Evolutionary conservation across 2,329 filamentous ascomycete species (phyloP), one percentile per base, ranked within the genome.

Genomic region (Trichoderma breve): DNA sequence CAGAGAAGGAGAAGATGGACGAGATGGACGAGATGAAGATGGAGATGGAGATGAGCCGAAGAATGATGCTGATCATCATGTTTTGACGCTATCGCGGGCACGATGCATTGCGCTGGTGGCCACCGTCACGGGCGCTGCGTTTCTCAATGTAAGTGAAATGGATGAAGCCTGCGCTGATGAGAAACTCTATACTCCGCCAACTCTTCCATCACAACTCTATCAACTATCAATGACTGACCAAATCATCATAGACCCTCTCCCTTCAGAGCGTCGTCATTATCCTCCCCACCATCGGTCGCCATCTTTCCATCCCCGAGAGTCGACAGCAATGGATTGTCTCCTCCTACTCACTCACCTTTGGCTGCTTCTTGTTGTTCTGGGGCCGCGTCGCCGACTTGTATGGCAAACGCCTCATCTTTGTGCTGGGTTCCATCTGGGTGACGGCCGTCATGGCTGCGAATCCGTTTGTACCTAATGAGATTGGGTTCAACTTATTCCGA

Each of bases 361-460:
- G 89, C 61, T 92, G 90, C 79, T 91, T 92, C 76, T 80, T 92
- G 30, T 81, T 92, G 18, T 83, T 92, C 15, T 92, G 90, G 89
- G 90, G 90, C 30, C 85, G 90, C 24, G 85, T 92, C 26, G 90
- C 88, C 70, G 90, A 92, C 78, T 85, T 92, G 58, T 91, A 89
- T 74, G 90, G 90, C 70, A 90, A 91, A 78, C 85, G 90, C 9
- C 81, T 86, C 58, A 90, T 92, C 74, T 92, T 92, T 79, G 84
- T 92, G 32, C 83, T 83, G 72, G 90, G 90, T 0, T 90, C 89
- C 1, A 84, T 86, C 7, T 92, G 90, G 86, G 86, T 92, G 7
- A 87, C 89, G 0, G 79, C 85, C 1, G 86, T 87, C 0, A 87
- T 88, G 3, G 83, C 90, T 5, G 82, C 86, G 14, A 89, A 90